Percentiles rank a stretch among this genome's conserved stretches.
Evolutionary conservation across 176 grass and related monocot genomes (phyloP).

Genomic region (Elymus sibiricus): DNA sequence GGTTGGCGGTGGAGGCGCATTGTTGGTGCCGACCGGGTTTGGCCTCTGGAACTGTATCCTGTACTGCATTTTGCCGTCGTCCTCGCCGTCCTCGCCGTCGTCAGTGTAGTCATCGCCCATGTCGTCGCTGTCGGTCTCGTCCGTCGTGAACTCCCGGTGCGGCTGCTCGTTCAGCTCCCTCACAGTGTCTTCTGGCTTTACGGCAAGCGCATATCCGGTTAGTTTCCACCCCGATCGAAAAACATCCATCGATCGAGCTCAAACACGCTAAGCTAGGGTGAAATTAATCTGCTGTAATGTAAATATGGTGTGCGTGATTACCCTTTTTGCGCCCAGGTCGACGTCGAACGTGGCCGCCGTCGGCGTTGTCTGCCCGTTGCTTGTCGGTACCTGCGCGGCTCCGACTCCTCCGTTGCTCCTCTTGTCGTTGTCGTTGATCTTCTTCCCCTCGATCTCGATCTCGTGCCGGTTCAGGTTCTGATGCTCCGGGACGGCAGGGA

Average conservation of each 20-base stretch:
- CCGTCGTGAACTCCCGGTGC: conserved; percentile 37
- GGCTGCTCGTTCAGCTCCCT: conserved; percentile 58
- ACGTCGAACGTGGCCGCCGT: conserved; percentile 9
- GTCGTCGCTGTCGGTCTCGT: conserved; percentile 64
- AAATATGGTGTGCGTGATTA: conserved; percentile 24
- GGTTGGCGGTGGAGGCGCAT: neutral
- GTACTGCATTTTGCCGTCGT: conserved; percentile 66
- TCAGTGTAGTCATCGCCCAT: conserved; percentile 49
- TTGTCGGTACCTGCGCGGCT: conserved; percentile 3
- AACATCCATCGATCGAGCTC: neutral
- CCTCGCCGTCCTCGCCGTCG: conserved; percentile 52
- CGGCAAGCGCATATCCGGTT: conserved; percentile 41
- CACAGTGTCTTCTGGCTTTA: conserved; percentile 76
- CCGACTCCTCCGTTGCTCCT: conserved; percentile 40
- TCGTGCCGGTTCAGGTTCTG: neutral
- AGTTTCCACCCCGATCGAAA: conserved; percentile 25
- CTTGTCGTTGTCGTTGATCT: conserved; percentile 43
- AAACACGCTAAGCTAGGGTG: neutral
- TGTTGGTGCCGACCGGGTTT: conserved; percentile 15
- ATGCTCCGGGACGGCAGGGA: conserved; percentile 1
- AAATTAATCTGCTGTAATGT: neutral
- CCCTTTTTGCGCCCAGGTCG: conserved; percentile 26
- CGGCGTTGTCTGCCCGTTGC: conserved; percentile 28
- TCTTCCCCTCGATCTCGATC: conserved; percentile 54
- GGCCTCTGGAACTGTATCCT: conserved; percentile 66